Conservation (phyloP, 129 eudicot genomes). For the Centaurea solstitialis region DNA sequence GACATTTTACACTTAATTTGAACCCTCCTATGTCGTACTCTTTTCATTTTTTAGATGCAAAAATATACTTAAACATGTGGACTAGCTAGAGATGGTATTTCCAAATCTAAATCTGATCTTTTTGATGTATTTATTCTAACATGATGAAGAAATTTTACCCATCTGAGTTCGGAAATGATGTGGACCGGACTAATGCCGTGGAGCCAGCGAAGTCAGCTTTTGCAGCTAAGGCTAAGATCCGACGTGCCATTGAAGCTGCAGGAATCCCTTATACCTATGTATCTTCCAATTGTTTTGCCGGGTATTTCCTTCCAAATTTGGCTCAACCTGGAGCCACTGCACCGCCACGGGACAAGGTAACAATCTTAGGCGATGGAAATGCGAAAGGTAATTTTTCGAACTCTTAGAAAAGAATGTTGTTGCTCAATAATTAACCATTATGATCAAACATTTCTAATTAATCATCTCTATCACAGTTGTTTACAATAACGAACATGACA, state of each 20-base stretch:
- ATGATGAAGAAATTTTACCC: constrained; percentile 44
- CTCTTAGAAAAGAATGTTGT: not conserved
- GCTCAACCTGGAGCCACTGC: constrained; percentile 43
- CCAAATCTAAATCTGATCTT: not conserved
- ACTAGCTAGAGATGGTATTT: not conserved
- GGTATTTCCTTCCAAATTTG: constrained; percentile 41
- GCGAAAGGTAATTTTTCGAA: constrained; percentile 36
- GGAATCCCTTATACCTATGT: constrained; percentile 47
- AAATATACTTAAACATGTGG: not conserved
- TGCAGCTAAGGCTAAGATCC: constrained; percentile 35
- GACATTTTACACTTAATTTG: not conserved
- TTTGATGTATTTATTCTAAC: not conserved
- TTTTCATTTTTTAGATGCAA: not conserved
- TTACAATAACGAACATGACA: constrained; percentile 48
- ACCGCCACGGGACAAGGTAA: constrained; percentile 51
- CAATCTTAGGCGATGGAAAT: constrained; percentile 53
- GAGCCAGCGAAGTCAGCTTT: constrained; percentile 46
- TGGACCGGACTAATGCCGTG: constrained; percentile 45
- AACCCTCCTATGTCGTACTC: not conserved
- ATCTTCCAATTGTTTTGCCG: constrained; percentile 39
- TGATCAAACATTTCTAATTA: not conserved
- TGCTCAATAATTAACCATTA: not conserved
- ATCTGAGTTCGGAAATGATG: constrained; percentile 51
- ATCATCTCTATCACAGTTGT: constrained; percentile 23
- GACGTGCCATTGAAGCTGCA: constrained; percentile 46